phyloP scores from a whole-genome alignment of 2,329 filamentous ascomycete species.

The Dothideomycetes sp. region DNA sequence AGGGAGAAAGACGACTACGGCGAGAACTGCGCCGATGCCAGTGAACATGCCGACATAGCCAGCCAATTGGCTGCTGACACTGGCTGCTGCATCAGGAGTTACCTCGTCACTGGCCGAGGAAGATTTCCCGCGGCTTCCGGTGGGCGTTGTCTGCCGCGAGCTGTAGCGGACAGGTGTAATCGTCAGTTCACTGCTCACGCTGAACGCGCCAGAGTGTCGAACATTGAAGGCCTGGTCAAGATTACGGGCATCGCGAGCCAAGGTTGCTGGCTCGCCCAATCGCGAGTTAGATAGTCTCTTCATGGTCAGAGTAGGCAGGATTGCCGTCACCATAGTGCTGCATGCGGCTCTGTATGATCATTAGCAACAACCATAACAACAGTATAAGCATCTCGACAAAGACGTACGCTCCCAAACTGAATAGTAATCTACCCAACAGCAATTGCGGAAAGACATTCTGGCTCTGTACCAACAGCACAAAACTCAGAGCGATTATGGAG shows the following conservation, averaged over 20 bases:
- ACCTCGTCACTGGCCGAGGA: neutral
- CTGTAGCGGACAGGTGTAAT: slow-evolving; percentile 53
- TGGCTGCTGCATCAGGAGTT: neutral
- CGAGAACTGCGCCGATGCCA: slow-evolving; percentile 80
- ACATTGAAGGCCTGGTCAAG: too few species aligned
- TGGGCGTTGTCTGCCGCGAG: slow-evolving; percentile 16
- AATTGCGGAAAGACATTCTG: slow-evolving; percentile 81
- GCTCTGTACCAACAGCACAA: slow-evolving; percentile 77
- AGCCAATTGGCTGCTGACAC: slow-evolving; percentile 46
- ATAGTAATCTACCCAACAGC: slow-evolving; percentile 71
- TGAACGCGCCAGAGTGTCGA: slow-evolving; percentile 51
- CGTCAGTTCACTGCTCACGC: slow-evolving; percentile 62
- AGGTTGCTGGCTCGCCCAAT: too few species aligned
- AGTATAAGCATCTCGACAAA: too few species aligned
- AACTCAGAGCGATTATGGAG: slow-evolving; percentile 61
- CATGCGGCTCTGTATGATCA: too few species aligned
- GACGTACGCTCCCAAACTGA: slow-evolving; percentile 81
- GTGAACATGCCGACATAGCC: slow-evolving; percentile 89
- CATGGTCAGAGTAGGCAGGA: slow-evolving; percentile 60
- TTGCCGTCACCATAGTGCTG: slow-evolving; percentile 92
- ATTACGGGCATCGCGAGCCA: too few species aligned
- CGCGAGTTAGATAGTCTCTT: too few species aligned
- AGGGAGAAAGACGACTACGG: slow-evolving; percentile 71
- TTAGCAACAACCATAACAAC: too few species aligned
- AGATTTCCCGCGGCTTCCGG: slow-evolving; percentile 4